Conservation (phyloP, 768 basidiomycete genomes). For the Mycena vitilis region DNA sequence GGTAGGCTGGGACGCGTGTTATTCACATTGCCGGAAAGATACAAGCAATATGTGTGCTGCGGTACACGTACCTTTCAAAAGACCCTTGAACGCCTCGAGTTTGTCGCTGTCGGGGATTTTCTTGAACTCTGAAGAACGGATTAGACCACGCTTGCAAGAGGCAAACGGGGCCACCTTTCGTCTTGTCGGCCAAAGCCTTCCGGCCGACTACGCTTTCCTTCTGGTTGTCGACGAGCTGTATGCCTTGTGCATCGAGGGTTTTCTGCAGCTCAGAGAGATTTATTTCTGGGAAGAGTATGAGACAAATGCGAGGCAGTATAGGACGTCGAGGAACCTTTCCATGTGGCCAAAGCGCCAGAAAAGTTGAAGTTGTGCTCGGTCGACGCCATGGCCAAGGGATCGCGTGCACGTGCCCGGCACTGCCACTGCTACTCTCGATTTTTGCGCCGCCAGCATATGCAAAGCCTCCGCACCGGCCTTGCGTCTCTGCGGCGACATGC, state of each 20-base stretch:
- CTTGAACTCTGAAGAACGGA: slow-evolving; percentile 82
- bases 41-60: not conserved
- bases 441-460: not conserved
- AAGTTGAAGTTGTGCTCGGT: slow-evolving; percentile 93
- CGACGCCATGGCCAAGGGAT: slow-evolving; percentile 40
- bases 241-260: slow-evolving; percentile 89
- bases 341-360: slow-evolving; percentile 90
- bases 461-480: slow-evolving; percentile 25
- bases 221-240: slow-evolving; percentile 98
- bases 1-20: slow-evolving; percentile 74
- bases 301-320: not conserved
- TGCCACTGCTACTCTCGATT: not conserved
- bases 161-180: slow-evolving; percentile 75
- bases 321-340: slow-evolving; percentile 74
- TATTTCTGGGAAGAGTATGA: slow-evolving; percentile 65
- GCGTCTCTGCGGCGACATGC: slow-evolving; percentile 28
- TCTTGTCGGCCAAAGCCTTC: slow-evolving; percentile 94
- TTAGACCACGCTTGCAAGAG: not conserved
- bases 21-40: slow-evolving; percentile 2
- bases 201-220: slow-evolving; percentile 96
- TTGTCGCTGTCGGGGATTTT: slow-evolving; percentile 94
- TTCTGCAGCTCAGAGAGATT: slow-evolving; percentile 92
- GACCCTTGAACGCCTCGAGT: slow-evolving; percentile 84
- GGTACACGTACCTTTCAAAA: slow-evolving; percentile 78
- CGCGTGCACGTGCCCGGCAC: slow-evolving; percentile 3